Base-by-base conservation (phyloP, 2,329 filamentous ascomycete genomes). In the Colletotrichum magnum region DNA sequence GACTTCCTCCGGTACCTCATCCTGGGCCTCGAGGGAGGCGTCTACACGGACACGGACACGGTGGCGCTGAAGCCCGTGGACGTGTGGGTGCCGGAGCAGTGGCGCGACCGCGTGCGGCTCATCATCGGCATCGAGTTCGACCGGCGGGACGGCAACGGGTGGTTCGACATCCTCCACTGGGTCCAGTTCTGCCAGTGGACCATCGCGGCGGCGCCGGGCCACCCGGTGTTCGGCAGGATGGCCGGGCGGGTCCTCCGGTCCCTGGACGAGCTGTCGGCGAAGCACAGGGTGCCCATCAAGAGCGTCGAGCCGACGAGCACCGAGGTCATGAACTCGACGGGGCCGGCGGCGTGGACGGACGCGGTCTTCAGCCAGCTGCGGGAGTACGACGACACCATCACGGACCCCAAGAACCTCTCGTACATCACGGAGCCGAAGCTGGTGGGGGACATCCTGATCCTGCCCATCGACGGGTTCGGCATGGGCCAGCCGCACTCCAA, bases 1-100 rank as follows among this genome's bases (percentile, higher is more conserved):
- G 88, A 91, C 78, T 88, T 92, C 73, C 89, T 92, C 77, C 86
- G 90, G 72, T 92, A 92, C 78, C 84, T 92, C 72, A 88, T 92
- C 69, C 85, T 95, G 69, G 88, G 94, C 62, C 92, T 92, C 21
- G 87, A 93, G 72, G 93, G 93, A 58, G 93, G 93, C 32, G 90
- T 95, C 71, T 94, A 93, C 74, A 85, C 84, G 54, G 88, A 90
- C 73, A 78, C 81, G 32, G 79, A 82, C 36, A 79, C 82, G 2
- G 77, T 81, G 10, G 79, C 80, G 1, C 67, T 81, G 1, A 74
- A 72, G 7, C 79, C 78, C 1, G 77, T 81, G 7, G 74, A 77
- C 50, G 73, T 77, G 0, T 82, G 81, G 64, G 73, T 81, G 5
- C 79, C 79, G 0, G 16, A 50, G 7, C 28, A 71, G 16, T 72